Evolutionary conservation across 2,329 filamentous ascomycete species (phyloP).

Genomic region (Colletotrichum sp.): DNA sequence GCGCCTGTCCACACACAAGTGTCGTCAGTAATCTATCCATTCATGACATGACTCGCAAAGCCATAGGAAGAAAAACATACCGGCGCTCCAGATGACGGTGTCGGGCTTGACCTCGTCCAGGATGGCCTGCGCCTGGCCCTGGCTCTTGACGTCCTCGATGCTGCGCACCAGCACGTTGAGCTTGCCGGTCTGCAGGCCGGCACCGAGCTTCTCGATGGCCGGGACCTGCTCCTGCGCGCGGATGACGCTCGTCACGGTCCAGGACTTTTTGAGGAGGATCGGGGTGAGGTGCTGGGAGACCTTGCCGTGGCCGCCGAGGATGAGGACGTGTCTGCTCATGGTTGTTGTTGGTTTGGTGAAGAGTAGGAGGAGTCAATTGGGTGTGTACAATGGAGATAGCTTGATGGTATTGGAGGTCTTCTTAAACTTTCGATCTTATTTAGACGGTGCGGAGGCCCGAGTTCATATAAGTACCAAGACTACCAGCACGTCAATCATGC

Average conservation of each 20-base stretch:
- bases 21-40: no score
- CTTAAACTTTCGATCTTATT: not conserved
- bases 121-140: conserved; percentile 65
- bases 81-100: conserved; percentile 72
- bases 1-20: conserved; percentile 53
- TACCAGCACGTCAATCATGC: not conserved
- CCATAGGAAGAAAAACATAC: no score
- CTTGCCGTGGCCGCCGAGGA: conserved; percentile 85
- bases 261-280: conserved; percentile 73
- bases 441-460: not conserved
- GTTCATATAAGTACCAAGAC: not conserved
- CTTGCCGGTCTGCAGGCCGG: conserved; percentile 59
- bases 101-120: conserved; percentile 65
- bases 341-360: not conserved
- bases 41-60: no score
- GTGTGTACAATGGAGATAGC: not conserved
- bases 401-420: not conserved
- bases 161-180: conserved; percentile 73
- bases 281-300: conserved; percentile 76
- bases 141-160: conserved; percentile 71
- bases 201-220: conserved; percentile 65
- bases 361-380: not conserved
- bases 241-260: conserved; percentile 80
- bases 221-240: conserved; percentile 71
- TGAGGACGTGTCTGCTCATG: conserved; percentile 60